A percentile compares a stretch with the other conserved stretches of the same genome.
Evolutionary conservation across 1,139 yeast species (phyloP).

Genomic region (Magnusiomyces fungicola): DNA sequence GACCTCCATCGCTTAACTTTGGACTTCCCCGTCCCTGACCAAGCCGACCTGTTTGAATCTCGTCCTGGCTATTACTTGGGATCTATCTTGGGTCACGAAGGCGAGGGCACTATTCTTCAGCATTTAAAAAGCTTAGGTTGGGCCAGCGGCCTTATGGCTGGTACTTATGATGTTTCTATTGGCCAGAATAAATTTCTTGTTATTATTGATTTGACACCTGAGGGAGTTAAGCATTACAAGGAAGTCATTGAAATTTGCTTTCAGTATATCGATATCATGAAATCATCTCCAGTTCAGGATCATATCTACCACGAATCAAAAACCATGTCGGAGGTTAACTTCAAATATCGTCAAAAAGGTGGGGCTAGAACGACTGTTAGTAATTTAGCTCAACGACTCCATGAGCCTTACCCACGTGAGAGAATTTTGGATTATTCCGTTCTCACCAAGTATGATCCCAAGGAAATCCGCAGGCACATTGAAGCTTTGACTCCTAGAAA

Average conservation of each 20-base stretch:
- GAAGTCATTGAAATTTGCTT: conserved; percentile 53
- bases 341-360: conserved; percentile 61
- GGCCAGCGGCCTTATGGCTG: conserved; percentile 75
- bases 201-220: conserved; percentile 66
- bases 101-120: conserved; percentile 70
- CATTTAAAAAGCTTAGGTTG: conserved; percentile 65
- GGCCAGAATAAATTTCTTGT: conserved; percentile 62
- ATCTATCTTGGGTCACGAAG: conserved; percentile 89
- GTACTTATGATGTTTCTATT: conserved; percentile 59
- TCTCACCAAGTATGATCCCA: conserved; percentile 51
- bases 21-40: conserved; percentile 69
- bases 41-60: conserved; percentile 52
- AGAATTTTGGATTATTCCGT: conserved; percentile 53
- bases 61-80: conserved; percentile 66
- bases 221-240: conserved; percentile 59
- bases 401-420: conserved; percentile 52
- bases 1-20: conserved; percentile 63
- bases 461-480: conserved; percentile 46
- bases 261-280: conserved; percentile 61
- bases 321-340: conserved; percentile 42
- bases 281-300: conserved; percentile 48
- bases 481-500: conserved; percentile 49
- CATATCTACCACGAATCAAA: conserved; percentile 47
- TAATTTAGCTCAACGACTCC: conserved; percentile 43
- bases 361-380: conserved; percentile 56